Evolutionary conservation across 805 yeast genomes (phyloP), one percentile per base, ranked within the genome.

Genomic region (Nakazawaea wickerhamii): DNA sequence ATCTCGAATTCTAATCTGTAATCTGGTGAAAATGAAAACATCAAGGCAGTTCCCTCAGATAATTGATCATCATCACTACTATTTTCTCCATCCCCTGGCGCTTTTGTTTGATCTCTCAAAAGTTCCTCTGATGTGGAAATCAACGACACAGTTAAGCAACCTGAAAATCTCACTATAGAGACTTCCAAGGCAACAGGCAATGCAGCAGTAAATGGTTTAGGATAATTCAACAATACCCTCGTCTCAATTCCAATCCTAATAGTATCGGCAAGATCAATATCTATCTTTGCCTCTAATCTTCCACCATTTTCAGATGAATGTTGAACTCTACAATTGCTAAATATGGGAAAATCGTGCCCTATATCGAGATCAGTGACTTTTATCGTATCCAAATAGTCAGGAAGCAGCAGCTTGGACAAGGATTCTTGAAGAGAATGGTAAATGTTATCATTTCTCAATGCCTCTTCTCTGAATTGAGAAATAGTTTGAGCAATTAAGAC

Each of bases 301-400:
- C 79, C 67, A 62, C 73, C 60, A 28, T 68, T 68, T 44, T 73
- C 77, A 18, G 73, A 73, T 43, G 75, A 72, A 47, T 78, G 79
- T 48, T 71, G 71, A 30, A 93, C 85, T 38, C 95, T 73, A 61
- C 99, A 93, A 56, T 93, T 93, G 44, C 95, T 85, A 58, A 93
- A 86, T 40, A 93, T 86, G 3, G 99, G 99, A 58, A 82, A 93
- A 60, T 90, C 97, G 57, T 88, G 86, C 26, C 99, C 99, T 44
- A 93, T 81, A 53, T 89, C 91, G 20, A 93, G 79, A 54, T 91
- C 97, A 1, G 90, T 84, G 37, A 93, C 77, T 47, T 74, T 75
- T 31, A 93, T 80, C 19, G 75, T 73, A 56, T 83, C 96, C 38
- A 93, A 60, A 59, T 81, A 91, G 43, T 83, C 90, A 1, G 97